These are phyloP conservation scores for Ormosia semicastrata DNA, from an alignment of 306 rosid genomes.

Conservation along the genomic window DNA sequence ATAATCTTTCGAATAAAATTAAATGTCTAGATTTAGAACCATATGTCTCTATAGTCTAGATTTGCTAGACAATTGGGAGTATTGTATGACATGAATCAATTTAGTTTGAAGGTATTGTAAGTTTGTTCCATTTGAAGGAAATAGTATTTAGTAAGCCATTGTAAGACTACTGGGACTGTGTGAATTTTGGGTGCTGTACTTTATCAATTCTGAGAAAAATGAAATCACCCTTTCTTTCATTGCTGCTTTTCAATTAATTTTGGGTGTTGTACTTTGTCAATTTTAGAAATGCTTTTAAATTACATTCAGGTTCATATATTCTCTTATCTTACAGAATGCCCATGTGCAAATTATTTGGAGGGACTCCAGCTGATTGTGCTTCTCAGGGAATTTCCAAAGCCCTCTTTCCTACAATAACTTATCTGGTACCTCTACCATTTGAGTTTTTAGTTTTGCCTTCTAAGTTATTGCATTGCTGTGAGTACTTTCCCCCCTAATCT, in stretches of 20 bases:
- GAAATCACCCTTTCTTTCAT: neutral
- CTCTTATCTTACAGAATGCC: neutral
- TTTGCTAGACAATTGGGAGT: neutral
- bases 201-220: neutral
- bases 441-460: neutral
- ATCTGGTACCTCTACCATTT: constrained; percentile 39
- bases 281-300: too few species aligned
- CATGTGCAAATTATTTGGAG: constrained; percentile 30
- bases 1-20: neutral
- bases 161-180: neutral
- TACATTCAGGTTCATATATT: too few species aligned
- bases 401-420: constrained; percentile 54
- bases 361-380: constrained; percentile 69
- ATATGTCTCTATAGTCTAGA: neutral
- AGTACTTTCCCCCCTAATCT: neutral
- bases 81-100: neutral
- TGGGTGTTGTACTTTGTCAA: neutral
- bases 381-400: constrained; percentile 62
- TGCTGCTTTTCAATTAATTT: neutral
- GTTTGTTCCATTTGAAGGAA: neutral
- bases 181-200: neutral
- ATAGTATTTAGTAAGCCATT: neutral
- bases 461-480: neutral
- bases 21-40: neutral
- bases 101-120: neutral